Conservation (phyloP, 2,329 filamentous ascomycete genomes). For the Aspergillus sojae region DNA sequence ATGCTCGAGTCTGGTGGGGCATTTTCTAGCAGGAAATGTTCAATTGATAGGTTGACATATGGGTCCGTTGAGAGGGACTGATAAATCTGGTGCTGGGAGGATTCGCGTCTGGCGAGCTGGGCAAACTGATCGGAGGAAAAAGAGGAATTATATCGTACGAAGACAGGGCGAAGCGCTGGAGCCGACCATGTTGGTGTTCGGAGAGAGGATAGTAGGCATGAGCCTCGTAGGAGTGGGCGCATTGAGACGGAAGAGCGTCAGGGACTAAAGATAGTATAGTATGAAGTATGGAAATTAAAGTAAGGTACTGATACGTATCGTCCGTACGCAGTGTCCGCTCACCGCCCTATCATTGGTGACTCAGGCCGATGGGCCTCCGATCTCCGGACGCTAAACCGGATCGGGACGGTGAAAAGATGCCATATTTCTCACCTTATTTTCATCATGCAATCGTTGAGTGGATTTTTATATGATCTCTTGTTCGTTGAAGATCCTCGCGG, state of each 20-base stretch:
- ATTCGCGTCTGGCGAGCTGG: slow-evolving; percentile 35
- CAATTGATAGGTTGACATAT: slow-evolving; percentile 88
- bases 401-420: slow-evolving; percentile 5
- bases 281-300: too few relatives aligned
- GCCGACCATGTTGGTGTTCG: slow-evolving; percentile 15
- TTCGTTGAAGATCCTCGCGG: neutral
- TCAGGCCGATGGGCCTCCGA: slow-evolving; percentile 14
- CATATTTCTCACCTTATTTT: slow-evolving; percentile 4
- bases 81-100: slow-evolving; percentile 65
- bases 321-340: neutral
- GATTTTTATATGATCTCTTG: neutral
- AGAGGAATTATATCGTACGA: slow-evolving; percentile 33
- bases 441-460: neutral
- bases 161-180: neutral
- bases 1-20: slow-evolving; percentile 72
- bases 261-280: too few relatives aligned
- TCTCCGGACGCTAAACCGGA: slow-evolving; percentile 23
- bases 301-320: neutral
- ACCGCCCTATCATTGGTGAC: neutral
- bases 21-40: slow-evolving; percentile 82
- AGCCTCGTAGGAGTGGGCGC: slow-evolving; percentile 25
- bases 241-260: slow-evolving; percentile 22
- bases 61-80: slow-evolving; percentile 71
- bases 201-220: slow-evolving; percentile 21
- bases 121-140: slow-evolving; percentile 34